Evolutionary conservation across 2,329 filamentous ascomycete genomes (phyloP).

Genomic region (Claviceps purpurea): DNA sequence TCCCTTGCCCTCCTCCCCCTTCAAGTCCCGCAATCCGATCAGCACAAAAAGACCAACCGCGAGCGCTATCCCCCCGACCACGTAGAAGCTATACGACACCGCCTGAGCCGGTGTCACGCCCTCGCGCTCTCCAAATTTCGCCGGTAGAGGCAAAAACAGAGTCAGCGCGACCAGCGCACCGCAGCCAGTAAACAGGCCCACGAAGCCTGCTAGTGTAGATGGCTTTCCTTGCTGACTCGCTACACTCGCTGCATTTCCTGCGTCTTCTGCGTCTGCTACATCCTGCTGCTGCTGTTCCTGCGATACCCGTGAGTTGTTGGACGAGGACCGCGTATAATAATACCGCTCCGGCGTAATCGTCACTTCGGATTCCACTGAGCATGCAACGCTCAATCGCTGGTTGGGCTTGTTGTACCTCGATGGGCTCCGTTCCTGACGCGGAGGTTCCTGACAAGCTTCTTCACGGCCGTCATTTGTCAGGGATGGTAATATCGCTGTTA

Average conservation of each 20-base stretch:
- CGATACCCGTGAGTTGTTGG: constrained; percentile 13
- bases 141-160: constrained; percentile 77
- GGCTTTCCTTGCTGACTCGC: constrained; percentile 28
- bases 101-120: constrained; percentile 63
- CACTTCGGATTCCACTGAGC: constrained; percentile 58
- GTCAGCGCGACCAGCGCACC: constrained; percentile 75
- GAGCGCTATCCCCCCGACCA: constrained; percentile 63
- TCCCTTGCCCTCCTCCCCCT: constrained; percentile 67
- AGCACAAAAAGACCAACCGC: constrained; percentile 62
- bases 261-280: constrained; percentile 3
- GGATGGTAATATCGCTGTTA: constrained; percentile 80
- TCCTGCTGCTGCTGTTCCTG: constrained; percentile 7
- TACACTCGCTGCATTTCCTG: constrained; percentile 3
- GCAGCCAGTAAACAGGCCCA: constrained; percentile 84
- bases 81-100: constrained; percentile 74
- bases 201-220: constrained; percentile 64
- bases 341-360: constrained; percentile 59
- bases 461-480: constrained; percentile 38
- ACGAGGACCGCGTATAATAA: constrained; percentile 22
- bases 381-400: constrained; percentile 44
- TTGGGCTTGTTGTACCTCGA: constrained; percentile 24
- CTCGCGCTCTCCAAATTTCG: constrained; percentile 56
- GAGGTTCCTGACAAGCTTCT: constrained; percentile 9
- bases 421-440: not conserved
- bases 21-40: constrained; percentile 55